These are phyloP conservation scores for Gloeostereum incarnatum DNA, from an alignment of 768 basidiomycete genomes.

Conservation along the genomic window DNA sequence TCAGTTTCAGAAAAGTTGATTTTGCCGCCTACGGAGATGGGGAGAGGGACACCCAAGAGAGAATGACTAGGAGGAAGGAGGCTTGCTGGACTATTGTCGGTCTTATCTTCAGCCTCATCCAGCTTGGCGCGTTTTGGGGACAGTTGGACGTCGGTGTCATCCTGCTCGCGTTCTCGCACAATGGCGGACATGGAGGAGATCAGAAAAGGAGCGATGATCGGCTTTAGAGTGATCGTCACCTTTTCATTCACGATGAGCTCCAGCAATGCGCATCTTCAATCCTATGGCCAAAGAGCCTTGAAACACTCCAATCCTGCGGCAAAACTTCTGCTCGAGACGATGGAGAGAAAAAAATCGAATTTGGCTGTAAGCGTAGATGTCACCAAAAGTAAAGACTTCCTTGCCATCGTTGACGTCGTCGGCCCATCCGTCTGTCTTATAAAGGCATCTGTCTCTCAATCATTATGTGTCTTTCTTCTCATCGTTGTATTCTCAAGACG, in stretches of 20 bases:
- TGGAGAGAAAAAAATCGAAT: conserved; percentile 84
- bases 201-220: too few species aligned
- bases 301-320: conserved; percentile 70
- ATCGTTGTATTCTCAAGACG: conserved; percentile 48
- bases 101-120: conserved; percentile 14
- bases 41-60: conserved; percentile 51
- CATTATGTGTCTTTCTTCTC: conserved; percentile 14
- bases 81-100: conserved; percentile 13
- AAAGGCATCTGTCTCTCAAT: conserved; percentile 52
- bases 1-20: conserved; percentile 66
- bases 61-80: conserved; percentile 69
- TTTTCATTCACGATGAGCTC: conserved; percentile 19
- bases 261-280: conserved; percentile 26
- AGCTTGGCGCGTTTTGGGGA: conserved; percentile 34
- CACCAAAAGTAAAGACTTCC: conserved; percentile 65
- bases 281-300: conserved; percentile 54
- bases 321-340: conserved; percentile 64
- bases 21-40: conserved; percentile 37
- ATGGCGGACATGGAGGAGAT: conserved; percentile 17
- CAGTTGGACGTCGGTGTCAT: conserved; percentile 22
- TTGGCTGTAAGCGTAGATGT: conserved; percentile 97
- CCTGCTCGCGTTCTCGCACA: conserved; percentile 43
- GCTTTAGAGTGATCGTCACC: conserved; percentile 4
- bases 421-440: conserved; percentile 89
- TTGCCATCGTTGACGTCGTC: conserved; percentile 80